Percentiles rank a stretch among this genome's conserved stretches.
Conservation (phyloP, 1,284 basidiomycete genomes). For the Sutorius eximius region DNA sequence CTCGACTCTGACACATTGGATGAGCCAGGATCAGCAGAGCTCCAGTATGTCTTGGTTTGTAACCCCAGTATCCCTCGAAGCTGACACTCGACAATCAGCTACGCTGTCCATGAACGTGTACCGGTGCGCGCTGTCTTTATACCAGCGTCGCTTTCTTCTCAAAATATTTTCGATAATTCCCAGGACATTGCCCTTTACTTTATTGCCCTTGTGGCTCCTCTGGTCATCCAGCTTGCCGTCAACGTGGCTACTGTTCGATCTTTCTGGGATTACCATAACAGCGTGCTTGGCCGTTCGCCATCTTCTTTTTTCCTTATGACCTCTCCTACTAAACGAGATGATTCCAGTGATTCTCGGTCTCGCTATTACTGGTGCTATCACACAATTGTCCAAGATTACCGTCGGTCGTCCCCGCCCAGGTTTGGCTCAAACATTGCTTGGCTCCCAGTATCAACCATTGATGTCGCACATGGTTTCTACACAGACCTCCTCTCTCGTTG, state of each 20-base stretch:
- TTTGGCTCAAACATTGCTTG: slow-evolving; percentile 27
- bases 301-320: slow-evolving; percentile 17
- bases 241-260: slow-evolving; percentile 72
- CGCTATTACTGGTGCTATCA: slow-evolving; percentile 76
- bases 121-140: slow-evolving; percentile 50
- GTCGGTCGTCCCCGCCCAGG: slow-evolving; percentile 90
- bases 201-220: slow-evolving; percentile 68
- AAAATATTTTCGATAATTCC: not conserved
- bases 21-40: too few species aligned
- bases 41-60: slow-evolving; percentile 11
- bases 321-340: not conserved
- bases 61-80: slow-evolving; percentile 10
- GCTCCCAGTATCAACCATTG: not conserved
- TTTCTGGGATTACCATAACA: slow-evolving; percentile 88
- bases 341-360: slow-evolving; percentile 69
- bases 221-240: slow-evolving; percentile 66
- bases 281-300: slow-evolving; percentile 70
- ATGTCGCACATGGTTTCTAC: slow-evolving; percentile 6
- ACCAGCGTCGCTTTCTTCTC: not conserved
- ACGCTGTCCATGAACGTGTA: slow-evolving; percentile 81
- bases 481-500: slow-evolving; percentile 82
- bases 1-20: too few species aligned
- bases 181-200: slow-evolving; percentile 62
- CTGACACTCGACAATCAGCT: slow-evolving; percentile 53
- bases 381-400: slow-evolving; percentile 83